phyloP scores from a whole-genome alignment of 805 yeast genomes.

The Kodamaea jinghongensis region DNA sequence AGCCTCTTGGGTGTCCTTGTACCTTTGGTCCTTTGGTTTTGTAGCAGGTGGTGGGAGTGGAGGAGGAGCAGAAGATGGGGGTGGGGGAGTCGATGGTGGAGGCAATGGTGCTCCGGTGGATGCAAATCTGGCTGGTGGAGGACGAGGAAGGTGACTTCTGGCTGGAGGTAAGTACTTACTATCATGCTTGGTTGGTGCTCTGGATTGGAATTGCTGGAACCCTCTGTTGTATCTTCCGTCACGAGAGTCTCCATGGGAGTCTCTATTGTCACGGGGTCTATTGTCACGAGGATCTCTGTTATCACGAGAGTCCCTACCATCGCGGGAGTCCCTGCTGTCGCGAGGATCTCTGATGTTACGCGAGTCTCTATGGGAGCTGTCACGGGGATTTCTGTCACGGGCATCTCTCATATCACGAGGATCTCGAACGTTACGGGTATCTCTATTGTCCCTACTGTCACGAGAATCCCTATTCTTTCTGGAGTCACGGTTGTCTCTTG shows the following conservation, averaged over 20 bases:
- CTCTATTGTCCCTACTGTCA: conserved; percentile 8
- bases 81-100: not conserved
- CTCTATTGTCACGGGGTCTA: conserved; percentile 2
- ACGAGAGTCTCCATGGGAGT: too few species aligned
- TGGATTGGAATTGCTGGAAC: not conserved
- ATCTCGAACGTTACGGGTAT: conserved; percentile 10
- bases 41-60: not conserved
- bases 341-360: conserved; percentile 4
- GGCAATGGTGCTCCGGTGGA: not conserved
- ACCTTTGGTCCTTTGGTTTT: conserved; percentile 4
- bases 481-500: conserved; percentile 1
- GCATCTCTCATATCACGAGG: conserved; percentile 5
- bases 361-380: too few species aligned
- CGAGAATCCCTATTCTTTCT: not conserved
- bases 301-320: conserved; percentile 10
- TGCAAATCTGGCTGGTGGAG: not conserved
- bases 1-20: not conserved
- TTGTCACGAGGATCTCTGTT: conserved; percentile 15
- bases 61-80: not conserved
- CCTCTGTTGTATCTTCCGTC: too few species aligned
- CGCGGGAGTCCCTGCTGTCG: conserved; percentile 14
- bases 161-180: too few species aligned
- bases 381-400: conserved; percentile 8
- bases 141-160: too few species aligned
- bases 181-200: not conserved